These are phyloP conservation scores for Pugionium dolabratum DNA, from an alignment of 345 rosid species.

Conservation along the genomic window DNA sequence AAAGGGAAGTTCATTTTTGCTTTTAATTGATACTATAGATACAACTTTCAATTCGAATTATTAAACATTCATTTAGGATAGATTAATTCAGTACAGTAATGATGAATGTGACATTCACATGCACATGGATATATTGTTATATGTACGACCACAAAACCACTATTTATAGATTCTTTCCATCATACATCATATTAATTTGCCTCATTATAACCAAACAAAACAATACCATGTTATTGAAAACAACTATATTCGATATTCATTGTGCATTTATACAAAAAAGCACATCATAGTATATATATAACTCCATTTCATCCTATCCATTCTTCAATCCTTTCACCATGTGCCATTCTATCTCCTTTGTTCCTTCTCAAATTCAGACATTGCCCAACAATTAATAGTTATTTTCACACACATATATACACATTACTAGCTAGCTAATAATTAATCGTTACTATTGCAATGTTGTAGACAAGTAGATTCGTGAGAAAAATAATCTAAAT, in stretches of 20 bases:
- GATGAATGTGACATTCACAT: conserved; percentile 44
- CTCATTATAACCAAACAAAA: conserved; percentile 41
- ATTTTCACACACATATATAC: conserved; percentile 1
- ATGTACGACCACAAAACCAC: conserved; percentile 38
- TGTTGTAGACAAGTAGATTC: no score
- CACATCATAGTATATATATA: neutral
- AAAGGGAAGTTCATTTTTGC: no score
- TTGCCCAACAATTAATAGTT: conserved; percentile 30
- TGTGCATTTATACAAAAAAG: neutral
- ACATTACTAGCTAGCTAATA: neutral
- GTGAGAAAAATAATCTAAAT: neutral
- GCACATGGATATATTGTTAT: conserved; percentile 24
- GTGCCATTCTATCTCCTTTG: conserved; percentile 33
- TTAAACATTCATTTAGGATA: no score
- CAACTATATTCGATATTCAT: conserved; percentile 25
- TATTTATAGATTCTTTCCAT: conserved; percentile 34
- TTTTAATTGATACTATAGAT: no score
- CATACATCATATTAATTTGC: conserved; percentile 31
- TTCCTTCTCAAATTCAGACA: conserved; percentile 33
- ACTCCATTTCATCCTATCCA: conserved; percentile 36
- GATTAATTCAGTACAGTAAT: neutral
- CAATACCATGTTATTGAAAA: conserved; percentile 42
- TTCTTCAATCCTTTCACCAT: conserved; percentile 35
- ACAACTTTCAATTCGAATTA: no score
- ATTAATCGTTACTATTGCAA: neutral